A percentile compares a stretch with the other conserved stretches of the same genome.
Evolutionary conservation across 345 rosid genomes (phyloP).

Genomic region (Hibiscus trionum): DNA sequence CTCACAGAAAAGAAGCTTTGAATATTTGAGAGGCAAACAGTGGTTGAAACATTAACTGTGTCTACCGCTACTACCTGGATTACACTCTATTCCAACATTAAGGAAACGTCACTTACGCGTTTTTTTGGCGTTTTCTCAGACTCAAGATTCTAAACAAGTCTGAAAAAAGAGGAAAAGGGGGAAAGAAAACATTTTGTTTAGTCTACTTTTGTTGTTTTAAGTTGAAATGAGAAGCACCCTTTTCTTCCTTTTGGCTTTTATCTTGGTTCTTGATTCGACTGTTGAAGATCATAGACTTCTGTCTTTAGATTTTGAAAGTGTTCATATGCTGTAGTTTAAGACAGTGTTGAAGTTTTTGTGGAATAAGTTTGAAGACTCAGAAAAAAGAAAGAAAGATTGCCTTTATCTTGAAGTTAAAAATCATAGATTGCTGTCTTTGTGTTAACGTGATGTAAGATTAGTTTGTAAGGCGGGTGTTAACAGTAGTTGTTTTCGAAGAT

Average conservation of each 20-base stretch:
- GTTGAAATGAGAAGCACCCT: background rate
- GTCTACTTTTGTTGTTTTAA: background rate
- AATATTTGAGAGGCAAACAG: background rate
- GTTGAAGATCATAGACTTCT: background rate
- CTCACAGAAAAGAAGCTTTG: background rate
- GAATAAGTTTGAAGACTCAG: constrained; percentile 2
- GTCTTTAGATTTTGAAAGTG: background rate
- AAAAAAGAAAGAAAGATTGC: background rate
- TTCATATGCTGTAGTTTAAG: background rate
- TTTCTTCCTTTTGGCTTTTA: background rate
- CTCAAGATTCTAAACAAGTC: background rate
- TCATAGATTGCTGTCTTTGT: background rate
- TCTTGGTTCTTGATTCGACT: background rate
- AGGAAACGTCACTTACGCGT: background rate
- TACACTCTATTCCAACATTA: background rate
- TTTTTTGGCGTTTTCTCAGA: background rate
- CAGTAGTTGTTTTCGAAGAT: background rate
- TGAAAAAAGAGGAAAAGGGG: background rate
- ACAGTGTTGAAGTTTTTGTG: background rate
- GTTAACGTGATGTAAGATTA: background rate
- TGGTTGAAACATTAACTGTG: background rate
- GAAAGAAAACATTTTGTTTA: background rate
- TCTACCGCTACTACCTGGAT: background rate
- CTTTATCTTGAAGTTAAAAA: constrained; percentile 1
- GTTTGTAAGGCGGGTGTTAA: background rate